Evolutionary conservation across 2,329 filamentous ascomycete genomes (phyloP), one percentile per base, ranked within the genome.

Genomic region (Cladosporium colombiae): DNA sequence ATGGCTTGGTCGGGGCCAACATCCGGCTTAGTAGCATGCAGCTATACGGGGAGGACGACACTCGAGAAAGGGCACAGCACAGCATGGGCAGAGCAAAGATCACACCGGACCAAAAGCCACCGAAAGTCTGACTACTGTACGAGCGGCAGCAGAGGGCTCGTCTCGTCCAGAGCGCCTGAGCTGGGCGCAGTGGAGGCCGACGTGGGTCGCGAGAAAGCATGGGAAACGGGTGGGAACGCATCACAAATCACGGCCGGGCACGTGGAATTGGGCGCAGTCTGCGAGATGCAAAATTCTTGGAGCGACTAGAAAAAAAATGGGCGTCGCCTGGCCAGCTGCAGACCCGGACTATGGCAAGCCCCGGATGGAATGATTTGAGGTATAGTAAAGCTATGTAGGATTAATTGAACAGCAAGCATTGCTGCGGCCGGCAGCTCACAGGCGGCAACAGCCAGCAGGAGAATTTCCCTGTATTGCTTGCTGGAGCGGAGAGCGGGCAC

Each of bases 21-120:
- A 35, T 46, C 61, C 61, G 61, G 61, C 61, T 63, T 63, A 52
- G 61, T 23, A 11, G 5, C 10, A 55, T 25, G 61, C 50, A 56
- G 35, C 33, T 55, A 63, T 56, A 63, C 61, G 50, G 61, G 33
- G 5, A n/a, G 11, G 27, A 55, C 8, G 27, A 55, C 27, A 35
- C 37, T 40, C 16, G 35, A 44, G 49, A 53, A 21, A 18, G 46
- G 59, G 25, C 46, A 60, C 40, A 11, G 14, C n/a, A 11, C 18
- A n/a, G 31, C 11, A n/a, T 3, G 27, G 29, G 31, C 29, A 55
- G 52, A 55, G 52, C 52, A 55, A 55, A 55, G 8, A 23, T 29
- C 25, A 52, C n/a, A 10, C 16, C 14, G 29, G 50, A 29, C 50
- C 16, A 33, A 55, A 33, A 33, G 33, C 60, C 40, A 53, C 31